These are phyloP conservation scores for Phytophthora aleatoria DNA, from an alignment of 352 stramenopile species.

Conservation along the genomic window DNA sequence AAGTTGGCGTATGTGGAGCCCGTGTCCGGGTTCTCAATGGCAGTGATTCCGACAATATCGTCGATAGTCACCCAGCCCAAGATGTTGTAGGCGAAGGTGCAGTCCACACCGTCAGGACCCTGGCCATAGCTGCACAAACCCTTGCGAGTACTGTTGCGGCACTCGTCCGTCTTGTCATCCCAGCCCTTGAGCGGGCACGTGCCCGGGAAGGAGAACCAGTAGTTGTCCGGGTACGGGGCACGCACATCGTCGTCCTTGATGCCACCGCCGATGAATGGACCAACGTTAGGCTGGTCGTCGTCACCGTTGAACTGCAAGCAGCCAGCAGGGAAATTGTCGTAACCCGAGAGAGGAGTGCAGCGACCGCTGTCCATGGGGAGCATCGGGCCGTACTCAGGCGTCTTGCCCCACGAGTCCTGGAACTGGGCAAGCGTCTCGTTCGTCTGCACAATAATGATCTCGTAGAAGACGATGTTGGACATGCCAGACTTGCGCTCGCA, in stretches of 20 bases:
- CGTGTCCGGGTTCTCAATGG: constrained; percentile 53
- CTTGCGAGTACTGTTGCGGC: constrained; percentile 54
- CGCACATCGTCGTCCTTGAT: constrained; percentile 56
- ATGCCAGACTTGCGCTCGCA: constrained; percentile 71
- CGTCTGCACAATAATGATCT: constrained; percentile 64
- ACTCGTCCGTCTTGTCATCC: constrained; percentile 62
- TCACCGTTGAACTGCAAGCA: constrained; percentile 79
- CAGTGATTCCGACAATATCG: constrained; percentile 78
- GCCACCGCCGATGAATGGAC: constrained; percentile 68
- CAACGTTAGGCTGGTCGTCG: constrained; percentile 58
- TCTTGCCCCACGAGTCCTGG: constrained; percentile 55
- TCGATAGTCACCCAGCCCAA: constrained; percentile 80
- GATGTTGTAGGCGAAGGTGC: constrained; percentile 82
- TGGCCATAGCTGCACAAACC: constrained; percentile 63
- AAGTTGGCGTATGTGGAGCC: constrained; percentile 64
- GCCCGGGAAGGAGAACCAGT: constrained; percentile 74
- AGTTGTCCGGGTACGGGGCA: constrained; percentile 56
- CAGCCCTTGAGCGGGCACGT: constrained; percentile 60
- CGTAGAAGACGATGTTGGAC: constrained; percentile 79
- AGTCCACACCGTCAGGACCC: constrained; percentile 70
- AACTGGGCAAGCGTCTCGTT: constrained; percentile 67
- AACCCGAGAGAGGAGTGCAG: constrained; percentile 54
- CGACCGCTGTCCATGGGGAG: constrained; percentile 67
- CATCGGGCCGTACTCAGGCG: constrained; percentile 73
- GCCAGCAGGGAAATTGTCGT: constrained; percentile 44